Evolutionary conservation across 306 rosid genomes (phyloP), one percentile per base, ranked within the genome.

Genomic region (Rosa rugosa): DNA sequence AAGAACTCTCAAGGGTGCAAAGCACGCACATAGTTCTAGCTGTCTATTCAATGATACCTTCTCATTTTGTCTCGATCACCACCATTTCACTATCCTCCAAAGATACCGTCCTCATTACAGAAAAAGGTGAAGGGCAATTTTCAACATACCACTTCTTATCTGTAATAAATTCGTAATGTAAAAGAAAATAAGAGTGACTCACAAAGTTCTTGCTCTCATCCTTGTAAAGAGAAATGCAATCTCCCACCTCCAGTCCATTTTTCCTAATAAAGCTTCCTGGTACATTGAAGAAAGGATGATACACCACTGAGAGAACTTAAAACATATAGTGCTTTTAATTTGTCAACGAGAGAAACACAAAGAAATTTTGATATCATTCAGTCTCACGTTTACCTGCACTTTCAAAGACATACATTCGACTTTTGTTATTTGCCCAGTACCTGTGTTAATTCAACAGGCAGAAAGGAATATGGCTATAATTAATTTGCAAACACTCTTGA

Each of bases 351-450:
- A 54, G 1, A 40, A 16, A 11, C 14, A 18, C 14, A 69, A 56
- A 1, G 47, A 10, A 36, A 63, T 40, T 13, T 11, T 56, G 11
- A 6, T n/a, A 57, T n/a, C 27, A 22, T 1, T 25, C 10, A 22
- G 5, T 57, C 31, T 22, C 34, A 13, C 27, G 46, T 71, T 59
- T 73, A 91, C 98, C 93, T 78, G 90, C 67, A 73, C 84, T 78
- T 47, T 93, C 92, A 0, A 93, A 84, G 23, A 93, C 72, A 79
- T 93, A 90, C 93, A 93, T 90, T 75, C 92, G 81, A 69, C 93
- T 85, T 25, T 70, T 81, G 83, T 84, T 83, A 78, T 93, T 91
- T 17, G 41, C 47, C 95, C 98, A 93, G 47, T 79, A 91, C 85
- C 95, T 93, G 79, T 56, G 73, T 11, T 69, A 46, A 49, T 50